Conservation (phyloP, 768 basidiomycete genomes). For the Boletus reticulatus region DNA sequence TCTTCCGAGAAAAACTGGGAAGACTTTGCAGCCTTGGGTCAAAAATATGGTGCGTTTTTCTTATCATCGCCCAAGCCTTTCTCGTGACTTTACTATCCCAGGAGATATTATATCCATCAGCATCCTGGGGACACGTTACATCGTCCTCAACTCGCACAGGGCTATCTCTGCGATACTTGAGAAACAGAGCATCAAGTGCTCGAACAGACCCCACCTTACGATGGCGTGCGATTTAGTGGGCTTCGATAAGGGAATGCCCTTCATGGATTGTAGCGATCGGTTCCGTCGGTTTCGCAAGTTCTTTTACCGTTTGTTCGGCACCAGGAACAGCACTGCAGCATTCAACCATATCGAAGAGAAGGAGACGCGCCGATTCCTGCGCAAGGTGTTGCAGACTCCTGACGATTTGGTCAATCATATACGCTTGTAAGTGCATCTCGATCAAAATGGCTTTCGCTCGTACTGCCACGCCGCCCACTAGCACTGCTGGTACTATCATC, state of each 20-base stretch:
- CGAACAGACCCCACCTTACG: constrained; percentile 23
- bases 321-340: background rate
- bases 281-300: constrained; percentile 15
- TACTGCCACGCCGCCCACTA: background rate
- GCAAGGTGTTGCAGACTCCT: constrained; percentile 15
- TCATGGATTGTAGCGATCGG: constrained; percentile 5
- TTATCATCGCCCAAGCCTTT: background rate
- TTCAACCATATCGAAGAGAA: constrained; percentile 20
- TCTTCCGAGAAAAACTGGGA: constrained; percentile 49
- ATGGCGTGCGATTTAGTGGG: constrained; percentile 25
- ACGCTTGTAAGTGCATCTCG: constrained; percentile 14
- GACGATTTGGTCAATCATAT: constrained; percentile 16
- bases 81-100: constrained; percentile 17
- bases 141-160: constrained; percentile 49
- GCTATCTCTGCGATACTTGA: constrained; percentile 50
- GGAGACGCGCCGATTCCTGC: constrained; percentile 18
- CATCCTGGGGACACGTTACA: constrained; percentile 44
- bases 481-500: constrained; percentile 26
- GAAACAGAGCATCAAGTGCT: constrained; percentile 52
- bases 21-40: constrained; percentile 51
- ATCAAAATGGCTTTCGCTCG: background rate
- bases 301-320: constrained; percentile 9
- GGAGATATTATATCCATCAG: constrained; percentile 17
- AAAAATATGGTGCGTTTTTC: constrained; percentile 44
- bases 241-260: constrained; percentile 1